These are phyloP conservation scores for Colletotrichum coccodes DNA, from an alignment of 2,329 filamentous ascomycete species.

Conservation along the genomic window DNA sequence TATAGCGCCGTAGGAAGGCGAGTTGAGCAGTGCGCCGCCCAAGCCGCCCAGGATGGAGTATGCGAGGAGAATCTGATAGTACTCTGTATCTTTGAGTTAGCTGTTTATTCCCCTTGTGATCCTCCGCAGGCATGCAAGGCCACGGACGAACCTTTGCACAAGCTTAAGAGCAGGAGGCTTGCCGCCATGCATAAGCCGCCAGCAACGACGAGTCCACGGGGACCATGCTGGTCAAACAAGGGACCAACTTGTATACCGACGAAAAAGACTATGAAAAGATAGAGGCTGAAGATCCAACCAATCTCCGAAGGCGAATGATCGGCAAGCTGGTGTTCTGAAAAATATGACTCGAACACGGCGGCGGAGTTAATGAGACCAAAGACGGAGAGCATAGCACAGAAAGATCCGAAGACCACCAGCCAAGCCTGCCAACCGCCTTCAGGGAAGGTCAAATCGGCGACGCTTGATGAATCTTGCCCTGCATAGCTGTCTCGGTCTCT, in stretches of 20 bases:
- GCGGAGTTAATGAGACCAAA: slow-evolving; percentile 80
- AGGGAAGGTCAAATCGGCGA: slow-evolving; percentile 50
- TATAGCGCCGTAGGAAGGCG: slow-evolving; percentile 78
- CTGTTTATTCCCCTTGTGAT: too few species aligned
- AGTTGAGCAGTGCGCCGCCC: slow-evolving; percentile 81
- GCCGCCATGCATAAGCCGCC: slow-evolving; percentile 72
- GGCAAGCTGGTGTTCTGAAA: slow-evolving; percentile 77
- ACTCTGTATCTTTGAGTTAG: slow-evolving; percentile 50
- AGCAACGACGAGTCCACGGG: slow-evolving; percentile 70
- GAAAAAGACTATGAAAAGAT: slow-evolving; percentile 84
- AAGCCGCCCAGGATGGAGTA: slow-evolving; percentile 80
- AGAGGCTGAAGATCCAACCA: slow-evolving; percentile 89
- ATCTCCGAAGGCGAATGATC: slow-evolving; percentile 73
- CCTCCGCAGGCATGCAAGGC: too few species aligned
- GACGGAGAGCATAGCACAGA: slow-evolving; percentile 75
- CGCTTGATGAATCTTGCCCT: not conserved
- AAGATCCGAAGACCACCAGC: slow-evolving; percentile 82
- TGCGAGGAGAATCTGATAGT: slow-evolving; percentile 84
- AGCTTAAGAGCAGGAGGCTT: slow-evolving; percentile 73
- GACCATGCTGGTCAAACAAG: slow-evolving; percentile 81
- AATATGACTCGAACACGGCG: slow-evolving; percentile 83
- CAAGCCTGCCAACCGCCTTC: slow-evolving; percentile 80
- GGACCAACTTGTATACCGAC: slow-evolving; percentile 85
- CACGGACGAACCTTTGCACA: slow-evolving; percentile 69
- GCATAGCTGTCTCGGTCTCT: not conserved